These are phyloP conservation scores for Cephalotrichum gorgonifer DNA, from an alignment of 2,329 filamentous ascomycete species.

Conservation along the genomic window DNA sequence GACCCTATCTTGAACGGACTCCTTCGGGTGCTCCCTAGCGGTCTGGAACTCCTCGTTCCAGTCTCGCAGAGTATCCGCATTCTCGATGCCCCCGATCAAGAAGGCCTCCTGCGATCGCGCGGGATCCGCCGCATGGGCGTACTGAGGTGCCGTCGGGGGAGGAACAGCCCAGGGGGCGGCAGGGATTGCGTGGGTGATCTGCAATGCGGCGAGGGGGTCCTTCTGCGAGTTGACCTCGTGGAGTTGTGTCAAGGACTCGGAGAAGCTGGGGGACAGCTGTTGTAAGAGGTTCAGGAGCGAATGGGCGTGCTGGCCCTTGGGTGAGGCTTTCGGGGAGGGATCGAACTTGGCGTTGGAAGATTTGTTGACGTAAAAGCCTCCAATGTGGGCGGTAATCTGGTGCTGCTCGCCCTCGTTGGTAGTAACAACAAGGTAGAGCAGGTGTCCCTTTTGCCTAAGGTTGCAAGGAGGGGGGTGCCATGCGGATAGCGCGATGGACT, in stretches of 20 bases:
- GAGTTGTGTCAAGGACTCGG: slow-evolving; percentile 61
- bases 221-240: slow-evolving; percentile 77
- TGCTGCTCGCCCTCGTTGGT: slow-evolving; percentile 93
- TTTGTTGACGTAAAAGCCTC: slow-evolving; percentile 95
- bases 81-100: slow-evolving; percentile 81
- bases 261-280: slow-evolving; percentile 75
- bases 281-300: slow-evolving; percentile 75
- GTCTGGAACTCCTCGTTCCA: slow-evolving; percentile 99
- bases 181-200: slow-evolving; percentile 90
- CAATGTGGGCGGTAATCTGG: slow-evolving; percentile 87
- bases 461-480: slow-evolving; percentile 97
- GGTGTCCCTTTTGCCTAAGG: slow-evolving; percentile 80
- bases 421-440: slow-evolving; percentile 80
- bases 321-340: slow-evolving; percentile 66
- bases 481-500: slow-evolving; percentile 74
- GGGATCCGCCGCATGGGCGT: slow-evolving; percentile 69
- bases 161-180: slow-evolving; percentile 87
- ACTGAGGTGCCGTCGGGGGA: slow-evolving; percentile 50
- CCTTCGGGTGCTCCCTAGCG: slow-evolving; percentile 85
- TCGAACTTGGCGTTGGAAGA: slow-evolving; percentile 94
- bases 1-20: slow-evolving; percentile 88
- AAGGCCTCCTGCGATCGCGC: slow-evolving; percentile 89
- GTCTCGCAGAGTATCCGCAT: slow-evolving; percentile 85
- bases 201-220: slow-evolving; percentile 86
- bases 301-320: slow-evolving; percentile 72